Base-by-base conservation (phyloP, 768 basidiomycete species). In the Rhizopogon vesiculosus region DNA sequence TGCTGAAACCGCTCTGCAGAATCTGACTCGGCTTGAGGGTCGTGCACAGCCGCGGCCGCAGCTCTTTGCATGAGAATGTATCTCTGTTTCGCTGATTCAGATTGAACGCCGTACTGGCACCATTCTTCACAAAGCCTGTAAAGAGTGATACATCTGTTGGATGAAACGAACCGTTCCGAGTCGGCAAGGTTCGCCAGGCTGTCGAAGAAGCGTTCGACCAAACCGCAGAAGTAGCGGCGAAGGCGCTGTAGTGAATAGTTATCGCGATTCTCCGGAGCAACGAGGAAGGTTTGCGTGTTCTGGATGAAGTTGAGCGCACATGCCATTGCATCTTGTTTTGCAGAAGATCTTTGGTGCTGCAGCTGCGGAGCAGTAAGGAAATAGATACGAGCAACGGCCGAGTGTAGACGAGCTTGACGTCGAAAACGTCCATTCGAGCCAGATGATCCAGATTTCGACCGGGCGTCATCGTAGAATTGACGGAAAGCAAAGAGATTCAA, bases 111-210 rank as follows among this genome's bases (percentile, higher is more conserved):
- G 45, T 89, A 76, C 63, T 91, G 86, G 68, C 93, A 96, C 94
- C 94, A 97, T 63, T 94, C 92, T 69, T 95, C 92, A 61, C 92
- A 94, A 40, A 93, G 74, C 35, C 87, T 83, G 70, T 91, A 96
- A 33, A 96, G 71, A 3, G 86, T 79, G 7, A 94, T 78, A 64
- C 92, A 84, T 74, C 86, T 86, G 55, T 89, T 82, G 5, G 79
- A 74, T 1, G 89, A 85, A 51, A 90, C 82, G 65, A 91, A 91
- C 5, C 86, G 78, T 51, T 93, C 91, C 1, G 84, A 83, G 56
- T 89, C 85, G 49, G 86, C 85, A 29, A 92, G 74, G 35, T 77
- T 77, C 3, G 85, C 79, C 31, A 90, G 71, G 13, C 82, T 87
- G 60, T 92, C 87, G 57, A 94, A 93, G 9, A 97, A 78, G 49